Evolutionary conservation across 2,329 filamentous ascomycete species (phyloP).

Genomic region (Boeremia lycopersici): DNA sequence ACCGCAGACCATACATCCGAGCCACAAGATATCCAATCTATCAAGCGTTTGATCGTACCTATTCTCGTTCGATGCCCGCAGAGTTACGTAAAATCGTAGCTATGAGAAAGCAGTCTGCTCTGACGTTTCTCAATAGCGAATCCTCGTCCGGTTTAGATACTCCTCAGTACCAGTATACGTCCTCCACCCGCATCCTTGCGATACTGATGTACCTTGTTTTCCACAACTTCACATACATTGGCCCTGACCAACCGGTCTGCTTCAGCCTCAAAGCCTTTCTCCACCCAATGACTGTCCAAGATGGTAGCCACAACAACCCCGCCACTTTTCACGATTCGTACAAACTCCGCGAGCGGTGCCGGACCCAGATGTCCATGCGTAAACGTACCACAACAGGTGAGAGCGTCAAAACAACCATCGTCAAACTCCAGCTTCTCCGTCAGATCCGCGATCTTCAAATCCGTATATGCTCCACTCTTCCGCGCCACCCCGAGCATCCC

Average conservation of each 20-base stretch:
- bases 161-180: conserved; percentile 22
- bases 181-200: conserved; percentile 33
- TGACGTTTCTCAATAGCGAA: background rate
- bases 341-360: conserved; percentile 55
- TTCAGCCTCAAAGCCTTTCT: conserved; percentile 55
- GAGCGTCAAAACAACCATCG: conserved; percentile 56
- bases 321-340: conserved; percentile 54
- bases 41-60: no score
- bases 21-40: no score
- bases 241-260: conserved; percentile 48
- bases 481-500: conserved; percentile 61
- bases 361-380: conserved; percentile 63
- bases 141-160: background rate
- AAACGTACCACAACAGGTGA: conserved; percentile 62
- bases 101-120: no score
- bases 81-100: no score
- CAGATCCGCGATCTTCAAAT: conserved; percentile 55
- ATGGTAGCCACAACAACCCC: conserved; percentile 61
- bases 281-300: conserved; percentile 57
- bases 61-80: no score
- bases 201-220: conserved; percentile 40
- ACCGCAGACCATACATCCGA: no score
- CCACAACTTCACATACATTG: conserved; percentile 47
- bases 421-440: conserved; percentile 50
- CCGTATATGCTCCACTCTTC: conserved; percentile 56